Conservation (phyloP, 352 stramenopile species). For the Phytopythium cucurbitacearum region DNA sequence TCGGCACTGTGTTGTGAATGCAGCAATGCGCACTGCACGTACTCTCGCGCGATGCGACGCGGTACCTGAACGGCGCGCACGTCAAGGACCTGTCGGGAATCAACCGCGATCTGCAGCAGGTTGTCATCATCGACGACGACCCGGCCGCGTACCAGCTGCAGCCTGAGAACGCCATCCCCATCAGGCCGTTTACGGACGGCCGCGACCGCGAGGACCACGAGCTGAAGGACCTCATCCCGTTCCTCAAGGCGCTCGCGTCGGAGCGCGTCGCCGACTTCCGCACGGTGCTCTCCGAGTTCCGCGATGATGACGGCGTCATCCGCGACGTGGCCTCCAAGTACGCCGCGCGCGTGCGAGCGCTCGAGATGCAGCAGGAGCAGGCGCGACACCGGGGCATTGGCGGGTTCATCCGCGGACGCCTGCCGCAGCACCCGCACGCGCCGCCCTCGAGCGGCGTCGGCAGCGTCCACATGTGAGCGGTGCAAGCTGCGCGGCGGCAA, state of each 20-base stretch:
- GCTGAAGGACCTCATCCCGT: constrained; percentile 80
- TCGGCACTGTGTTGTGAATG: neutral
- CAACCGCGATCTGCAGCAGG: constrained; percentile 76
- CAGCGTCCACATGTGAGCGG: constrained; percentile 5
- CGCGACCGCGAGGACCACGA: constrained; percentile 76
- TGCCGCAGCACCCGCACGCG: constrained; percentile 53
- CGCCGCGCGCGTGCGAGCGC: constrained; percentile 60
- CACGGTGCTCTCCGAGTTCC: constrained; percentile 70
- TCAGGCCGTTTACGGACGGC: constrained; percentile 76
- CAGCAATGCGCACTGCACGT: constrained; percentile 77
- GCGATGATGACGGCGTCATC: constrained; percentile 76
- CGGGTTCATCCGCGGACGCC: constrained; percentile 72
- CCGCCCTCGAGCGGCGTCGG: neutral
- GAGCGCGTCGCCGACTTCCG: constrained; percentile 77
- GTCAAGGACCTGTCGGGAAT: constrained; percentile 81
- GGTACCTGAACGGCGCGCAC: constrained; percentile 77
- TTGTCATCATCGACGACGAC: constrained; percentile 85
- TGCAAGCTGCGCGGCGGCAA: no score
- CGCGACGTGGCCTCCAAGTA: constrained; percentile 78
- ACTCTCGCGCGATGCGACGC: constrained; percentile 75
- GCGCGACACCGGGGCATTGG: constrained; percentile 80
- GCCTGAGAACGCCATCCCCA: constrained; percentile 78
- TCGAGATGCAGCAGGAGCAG: constrained; percentile 82
- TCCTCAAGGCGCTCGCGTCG: constrained; percentile 76
- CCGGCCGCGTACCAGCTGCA: constrained; percentile 78